Conservation (phyloP, 2,329 filamentous ascomycete genomes). For the Neophaeococcomyces mojaviensis region DNA sequence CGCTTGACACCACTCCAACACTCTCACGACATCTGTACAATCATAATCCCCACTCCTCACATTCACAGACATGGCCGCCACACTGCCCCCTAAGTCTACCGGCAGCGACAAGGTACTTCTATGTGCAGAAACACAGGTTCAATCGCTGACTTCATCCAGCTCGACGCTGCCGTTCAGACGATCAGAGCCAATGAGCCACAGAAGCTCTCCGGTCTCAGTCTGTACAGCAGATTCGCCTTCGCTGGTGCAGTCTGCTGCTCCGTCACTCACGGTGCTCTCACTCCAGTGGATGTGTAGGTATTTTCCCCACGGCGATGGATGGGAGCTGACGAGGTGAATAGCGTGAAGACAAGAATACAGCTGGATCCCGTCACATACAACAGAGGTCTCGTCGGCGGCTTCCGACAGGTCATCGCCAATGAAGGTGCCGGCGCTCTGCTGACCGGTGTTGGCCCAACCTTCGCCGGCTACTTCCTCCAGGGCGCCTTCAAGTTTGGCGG, state of each 20-base stretch:
- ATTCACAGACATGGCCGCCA: slow-evolving; percentile 31
- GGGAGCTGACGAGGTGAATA: slow-evolving; percentile 34
- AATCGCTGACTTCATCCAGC: background rate
- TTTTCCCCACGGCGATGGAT: slow-evolving; percentile 22
- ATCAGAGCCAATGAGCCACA: slow-evolving; percentile 40
- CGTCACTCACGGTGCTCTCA: slow-evolving; percentile 92
- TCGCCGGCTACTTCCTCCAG: slow-evolving; percentile 88
- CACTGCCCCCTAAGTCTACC: slow-evolving; percentile 41
- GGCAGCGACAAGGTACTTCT: slow-evolving; percentile 38
- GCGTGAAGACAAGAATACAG: slow-evolving; percentile 94
- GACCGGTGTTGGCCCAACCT: slow-evolving; percentile 78
- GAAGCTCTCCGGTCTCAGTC: slow-evolving; percentile 56
- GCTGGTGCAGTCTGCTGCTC: slow-evolving; percentile 97
- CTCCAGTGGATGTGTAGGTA: slow-evolving; percentile 97
- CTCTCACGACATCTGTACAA: no score
- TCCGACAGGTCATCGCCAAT: slow-evolving; percentile 74
- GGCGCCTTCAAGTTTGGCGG: slow-evolving; percentile 90
- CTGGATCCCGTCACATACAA: slow-evolving; percentile 86
- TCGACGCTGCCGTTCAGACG: slow-evolving; percentile 45
- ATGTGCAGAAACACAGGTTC: no score
- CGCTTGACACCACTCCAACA: background rate
- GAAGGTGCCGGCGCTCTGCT: slow-evolving; percentile 81
- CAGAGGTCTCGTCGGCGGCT: slow-evolving; percentile 75
- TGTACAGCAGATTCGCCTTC: slow-evolving; percentile 72
- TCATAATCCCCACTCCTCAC: slow-evolving; percentile 10